Evolutionary conservation across 805 yeast species (phyloP), one percentile per base, ranked within the genome.

Genomic region (Candida sphagnicola): DNA sequence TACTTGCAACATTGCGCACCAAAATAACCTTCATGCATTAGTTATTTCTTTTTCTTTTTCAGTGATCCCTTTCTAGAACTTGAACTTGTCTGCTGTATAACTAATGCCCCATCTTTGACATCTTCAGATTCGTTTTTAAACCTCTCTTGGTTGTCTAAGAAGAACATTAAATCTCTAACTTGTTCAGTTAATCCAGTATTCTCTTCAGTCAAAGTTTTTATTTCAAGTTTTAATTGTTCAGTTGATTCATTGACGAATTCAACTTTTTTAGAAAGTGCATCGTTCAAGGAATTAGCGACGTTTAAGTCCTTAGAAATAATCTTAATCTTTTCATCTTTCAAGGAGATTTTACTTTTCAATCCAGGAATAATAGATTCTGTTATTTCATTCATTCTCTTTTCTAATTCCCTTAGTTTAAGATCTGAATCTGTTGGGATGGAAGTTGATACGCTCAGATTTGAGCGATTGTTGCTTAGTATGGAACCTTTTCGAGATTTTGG

Each of bases 101-200:
- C 63, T 0, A 85, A 61, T 3, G 78, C 75, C 0, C 95, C 95
- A 45, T 87, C 82, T 47, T 67, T 77, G 12, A 83, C 82, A 25
- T 82, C 91, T 10, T 82, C 83, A 3, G 80, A 73, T 16, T 86
- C 85, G 51, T 78, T 76, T 49, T 79, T 77, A 50, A 87, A 75
- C 59, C 82, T 85, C 40, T 80, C 83, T 53, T 77, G 85, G 0
- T 85, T 72, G 42, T 84, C 91, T 28, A 88, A 59, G 51, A 69
- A 86, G 45, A 86, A 83, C 95, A 89, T 85, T 38, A 88, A 57
- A 56, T 88, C 96, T 19, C 71, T 75, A 3, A 79, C 79, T 54
- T 83, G 86, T 29, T 81, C 87, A 31, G 70, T 56, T 21, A 82
- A 53, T 2, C 78, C 85, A 8, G 53, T 54, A 10, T 74, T 78